Percentiles rank a stretch among this genome's conserved stretches.
These are phyloP conservation scores for Botrytis elliptica DNA, from an alignment of 2,329 filamentous ascomycete genomes.

Conservation along the genomic window DNA sequence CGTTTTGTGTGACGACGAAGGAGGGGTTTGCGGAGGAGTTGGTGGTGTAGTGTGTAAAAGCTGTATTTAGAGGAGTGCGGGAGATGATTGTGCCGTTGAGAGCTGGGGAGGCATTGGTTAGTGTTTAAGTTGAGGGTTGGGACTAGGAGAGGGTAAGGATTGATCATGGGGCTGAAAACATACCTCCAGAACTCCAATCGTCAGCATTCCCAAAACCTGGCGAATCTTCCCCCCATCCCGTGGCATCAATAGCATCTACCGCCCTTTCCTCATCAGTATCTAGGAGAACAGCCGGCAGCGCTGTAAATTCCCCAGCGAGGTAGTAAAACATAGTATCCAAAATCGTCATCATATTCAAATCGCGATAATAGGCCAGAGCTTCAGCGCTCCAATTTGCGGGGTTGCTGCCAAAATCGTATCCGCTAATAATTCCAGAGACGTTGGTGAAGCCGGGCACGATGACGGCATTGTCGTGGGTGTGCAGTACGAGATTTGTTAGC, in stretches of 20 bases:
- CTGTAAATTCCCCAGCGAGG: background rate
- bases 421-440: background rate
- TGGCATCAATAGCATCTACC: background rate
- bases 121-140: background rate
- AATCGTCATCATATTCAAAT: slow-evolving; percentile 25
- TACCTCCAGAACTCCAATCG: background rate
- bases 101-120: background rate
- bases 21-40: background rate
- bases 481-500: slow-evolving; percentile 21
- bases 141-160: background rate
- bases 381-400: slow-evolving; percentile 27
- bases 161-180: background rate
- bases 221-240: background rate
- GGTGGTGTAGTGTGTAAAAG: slow-evolving; percentile 18
- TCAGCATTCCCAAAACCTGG: background rate
- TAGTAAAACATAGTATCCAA: slow-evolving; percentile 2
- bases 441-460: slow-evolving; percentile 23
- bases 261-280: background rate
- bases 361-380: slow-evolving; percentile 23
- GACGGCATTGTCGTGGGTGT: slow-evolving; percentile 17
- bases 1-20: slow-evolving; percentile 26
- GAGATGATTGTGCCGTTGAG: slow-evolving; percentile 6
- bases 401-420: slow-evolving; percentile 10
- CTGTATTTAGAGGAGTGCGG: slow-evolving; percentile 26
- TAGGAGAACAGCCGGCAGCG: background rate